Evolutionary conservation across 805 yeast species (phyloP), one percentile per base, ranked within the genome.

Genomic region (Candida nitratophila): DNA sequence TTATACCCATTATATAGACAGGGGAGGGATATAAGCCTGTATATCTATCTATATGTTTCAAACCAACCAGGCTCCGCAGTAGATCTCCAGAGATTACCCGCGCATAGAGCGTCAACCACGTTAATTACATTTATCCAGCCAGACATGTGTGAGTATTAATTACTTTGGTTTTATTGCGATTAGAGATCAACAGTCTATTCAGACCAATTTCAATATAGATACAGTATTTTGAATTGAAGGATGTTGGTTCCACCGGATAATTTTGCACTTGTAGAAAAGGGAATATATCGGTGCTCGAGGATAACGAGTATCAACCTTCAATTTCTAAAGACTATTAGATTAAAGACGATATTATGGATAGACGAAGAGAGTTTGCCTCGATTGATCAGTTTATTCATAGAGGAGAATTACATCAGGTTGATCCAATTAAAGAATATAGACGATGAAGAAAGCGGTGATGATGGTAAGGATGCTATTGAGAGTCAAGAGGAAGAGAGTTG

Each of bases 221-320:
- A n/a, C n/a, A n/a, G n/a, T n/a, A n/a, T n/a, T n/a, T n/a, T n/a
- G n/a, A n/a, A n/a, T n/a, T n/a, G n/a, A n/a, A n/a, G 21, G 26
- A 88, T 89, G 96, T 70, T 89, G 29, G 86, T 90, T 0, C 95
- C 96, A 1, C 98, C 99, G 1, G 91, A 88, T 40, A 86, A 86
- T 59, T 93, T 86, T 66, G 96, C 96, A 0, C 71, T 88, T 27
- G 96, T 90, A 4, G 97, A 93, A 63, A 81, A 83, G 22, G 95
- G 95, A 0, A 68, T 91, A 1, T 83, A 86, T 64, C 73, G 97
- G 43, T 86, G 96, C 55, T 75, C 93, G 4, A 79, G 81, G 52
- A 64, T 91, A 11, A 91, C 85, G 47, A 77, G 86, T 1, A 79
- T 86, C 45, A 83, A 86, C 59, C 71, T 82, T 46, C 83, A 93